phyloP scores from a whole-genome alignment of 805 yeast genomes.

The Metschnikowia lochheadii region DNA sequence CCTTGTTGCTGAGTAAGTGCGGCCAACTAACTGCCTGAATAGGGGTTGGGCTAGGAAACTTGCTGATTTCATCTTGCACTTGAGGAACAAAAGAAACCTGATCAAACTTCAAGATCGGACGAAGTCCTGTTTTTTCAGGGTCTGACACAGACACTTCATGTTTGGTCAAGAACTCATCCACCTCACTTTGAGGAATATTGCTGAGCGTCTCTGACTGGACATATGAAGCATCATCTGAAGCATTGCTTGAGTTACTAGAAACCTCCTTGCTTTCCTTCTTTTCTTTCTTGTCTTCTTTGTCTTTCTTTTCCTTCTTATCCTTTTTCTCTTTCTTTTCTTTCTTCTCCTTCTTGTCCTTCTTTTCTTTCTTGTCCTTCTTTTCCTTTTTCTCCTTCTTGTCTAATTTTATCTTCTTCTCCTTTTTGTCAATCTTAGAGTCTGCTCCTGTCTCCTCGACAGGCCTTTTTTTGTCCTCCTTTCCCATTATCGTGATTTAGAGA shows the following conservation, averaged over 20 bases:
- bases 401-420: constrained; percentile 23
- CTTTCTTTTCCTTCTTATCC: constrained; percentile 20
- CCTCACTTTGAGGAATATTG: constrained; percentile 47
- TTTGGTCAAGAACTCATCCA: constrained; percentile 57
- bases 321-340: constrained; percentile 25
- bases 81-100: constrained; percentile 51
- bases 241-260: background rate
- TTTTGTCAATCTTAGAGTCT: constrained; percentile 23
- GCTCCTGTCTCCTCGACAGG: constrained; percentile 24
- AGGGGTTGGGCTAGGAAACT: constrained; percentile 90
- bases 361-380: constrained; percentile 23
- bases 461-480: constrained; percentile 28
- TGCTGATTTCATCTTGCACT: constrained; percentile 57
- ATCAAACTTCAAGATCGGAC: constrained; percentile 68
- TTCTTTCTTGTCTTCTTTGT: constrained; percentile 32
- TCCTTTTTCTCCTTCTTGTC: constrained; percentile 16
- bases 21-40: constrained; percentile 97
- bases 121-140: constrained; percentile 45
- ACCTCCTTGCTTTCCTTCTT: constrained; percentile 34
- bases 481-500: constrained; percentile 7
- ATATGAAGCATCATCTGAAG: constrained; percentile 21
- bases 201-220: constrained; percentile 38
- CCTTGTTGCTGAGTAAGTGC: constrained; percentile 67
- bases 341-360: constrained; percentile 20
- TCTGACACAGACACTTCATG: constrained; percentile 83